phyloP scores from a whole-genome alignment of 192 early-diverging fungal genomes.

The Backusella circina region DNA sequence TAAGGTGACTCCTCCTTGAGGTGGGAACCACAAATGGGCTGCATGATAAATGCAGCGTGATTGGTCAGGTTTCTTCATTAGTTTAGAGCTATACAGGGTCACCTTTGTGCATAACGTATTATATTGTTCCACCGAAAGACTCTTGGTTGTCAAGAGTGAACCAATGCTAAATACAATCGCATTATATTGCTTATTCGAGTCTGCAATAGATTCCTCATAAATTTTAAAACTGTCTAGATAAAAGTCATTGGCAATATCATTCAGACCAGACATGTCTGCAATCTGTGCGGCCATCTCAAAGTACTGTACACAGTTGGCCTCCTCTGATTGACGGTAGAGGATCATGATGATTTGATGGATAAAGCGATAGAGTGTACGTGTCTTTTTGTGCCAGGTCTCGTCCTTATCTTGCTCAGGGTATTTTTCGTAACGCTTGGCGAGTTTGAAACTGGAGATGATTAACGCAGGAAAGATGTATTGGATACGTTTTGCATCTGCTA shows the following conservation, averaged over 20 bases:
- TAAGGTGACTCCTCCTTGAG: background rate
- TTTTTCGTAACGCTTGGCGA: conserved; percentile 52
- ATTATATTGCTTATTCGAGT: conserved; percentile 86
- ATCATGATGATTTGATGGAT: conserved; percentile 82
- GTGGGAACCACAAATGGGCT: conserved; percentile 78
- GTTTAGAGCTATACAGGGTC: conserved; percentile 81
- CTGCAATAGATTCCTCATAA: conserved; percentile 94
- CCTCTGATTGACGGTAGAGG: conserved; percentile 56
- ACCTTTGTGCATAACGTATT: conserved; percentile 90
- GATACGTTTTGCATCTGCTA: conserved; percentile 74
- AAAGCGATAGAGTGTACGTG: conserved; percentile 75
- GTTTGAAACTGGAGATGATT: conserved; percentile 58
- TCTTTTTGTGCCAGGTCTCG: conserved; percentile 61
- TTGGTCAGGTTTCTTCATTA: conserved; percentile 96
- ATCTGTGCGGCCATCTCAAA: conserved; percentile 82
- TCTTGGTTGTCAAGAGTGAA: conserved; percentile 71
- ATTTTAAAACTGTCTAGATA: conserved; percentile 94
- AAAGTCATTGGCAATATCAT: conserved; percentile 95
- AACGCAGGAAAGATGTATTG: conserved; percentile 89
- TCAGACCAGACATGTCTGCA: conserved; percentile 82
- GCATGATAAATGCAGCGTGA: conserved; percentile 78
- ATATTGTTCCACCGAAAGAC: conserved; percentile 86
- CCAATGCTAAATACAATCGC: conserved; percentile 85
- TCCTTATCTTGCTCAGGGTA: conserved; percentile 33
- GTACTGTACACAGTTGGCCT: conserved; percentile 63